Base-by-base conservation (phyloP, 352 stramenopile genomes). In the Globisporangium orthogonon region DNA sequence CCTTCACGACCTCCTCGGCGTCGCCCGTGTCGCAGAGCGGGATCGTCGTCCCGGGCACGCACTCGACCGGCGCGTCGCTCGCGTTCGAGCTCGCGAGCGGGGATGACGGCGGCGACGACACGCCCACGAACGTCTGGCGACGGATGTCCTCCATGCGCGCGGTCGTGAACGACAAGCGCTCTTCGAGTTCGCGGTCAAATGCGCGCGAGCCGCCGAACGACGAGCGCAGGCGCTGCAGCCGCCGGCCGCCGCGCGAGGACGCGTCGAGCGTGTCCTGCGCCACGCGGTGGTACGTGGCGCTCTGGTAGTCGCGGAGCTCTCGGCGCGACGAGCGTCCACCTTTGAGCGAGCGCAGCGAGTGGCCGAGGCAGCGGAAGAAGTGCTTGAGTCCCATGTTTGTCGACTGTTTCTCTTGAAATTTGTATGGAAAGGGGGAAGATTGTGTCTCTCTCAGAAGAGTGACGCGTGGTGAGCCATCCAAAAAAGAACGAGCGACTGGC, bases 1-100 rank as follows among this genome's bases (percentile, higher is more conserved):
- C 56, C n/a, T 62, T 62, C n/a, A 62, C 56, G 18, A 62, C 56
- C 30, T 62, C 56, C 18, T 62, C 56, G 9, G 56, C 49, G 43
- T 62, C 56, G 14, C 41, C 50, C 41, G 56, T 62, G 31, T 62
- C 56, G 33, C 56, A 62, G 4, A 62, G 35, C 17, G 56, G 56
- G 41, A 62, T 62, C 31, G 15, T 39, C 41, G 56, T 62, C 23
- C 56, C 56, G 17, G 56, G 56, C 4, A 62, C 56, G 33, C 56
- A 62, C 50, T 62, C 56, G 2, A 57, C 30, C 31, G 55, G 40
- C 11, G 17, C 43, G n/a, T 62, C 56, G 49, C 56, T 62, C 6
- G 49, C 41, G n/a, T 35, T 45, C 30, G 56, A 57, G 15, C 55
- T 47, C 31, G 44, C 51, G 0, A 52, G 23, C 10, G 56, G 56